A percentile compares a stretch with the other conserved stretches of the same genome.
These are phyloP conservation scores for Malus sieversii DNA, from an alignment of 306 rosid species.

Conservation along the genomic window DNA sequence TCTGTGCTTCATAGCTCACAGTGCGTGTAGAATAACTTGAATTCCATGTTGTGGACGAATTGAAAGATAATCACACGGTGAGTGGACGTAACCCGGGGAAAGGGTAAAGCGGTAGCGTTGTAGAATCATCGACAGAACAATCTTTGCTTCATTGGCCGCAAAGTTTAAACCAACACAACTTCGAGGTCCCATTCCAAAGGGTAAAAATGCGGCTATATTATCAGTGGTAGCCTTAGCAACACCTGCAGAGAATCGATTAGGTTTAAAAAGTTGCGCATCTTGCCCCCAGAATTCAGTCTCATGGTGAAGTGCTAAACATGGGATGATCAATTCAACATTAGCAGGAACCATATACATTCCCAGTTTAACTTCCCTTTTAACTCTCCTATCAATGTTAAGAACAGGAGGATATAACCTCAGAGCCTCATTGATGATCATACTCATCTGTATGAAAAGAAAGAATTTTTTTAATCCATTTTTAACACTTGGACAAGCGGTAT, in stretches of 20 bases:
- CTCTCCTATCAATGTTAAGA: not conserved
- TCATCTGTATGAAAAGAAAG: not conserved
- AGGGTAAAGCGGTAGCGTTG: not conserved
- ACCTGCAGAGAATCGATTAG: not conserved
- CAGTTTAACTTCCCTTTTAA: not conserved
- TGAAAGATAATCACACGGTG: not conserved
- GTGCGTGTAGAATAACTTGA: not conserved
- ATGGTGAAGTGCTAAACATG: not conserved
- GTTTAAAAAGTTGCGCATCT: not conserved
- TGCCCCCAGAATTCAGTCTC: not conserved
- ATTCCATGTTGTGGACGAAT: not conserved
- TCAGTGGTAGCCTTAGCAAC: not conserved
- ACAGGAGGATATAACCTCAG: not conserved
- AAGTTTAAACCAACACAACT: not conserved
- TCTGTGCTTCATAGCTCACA: not conserved
- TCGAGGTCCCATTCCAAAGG: constrained; percentile 1
- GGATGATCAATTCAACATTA: not conserved
- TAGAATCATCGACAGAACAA: not conserved
- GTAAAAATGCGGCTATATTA: not conserved
- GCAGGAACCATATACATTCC: not conserved
- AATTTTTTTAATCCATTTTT: not conserved
- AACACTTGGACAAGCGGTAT: not conserved
- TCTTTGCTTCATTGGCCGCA: not conserved
- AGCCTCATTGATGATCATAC: not conserved
- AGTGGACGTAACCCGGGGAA: not conserved